Conservation (phyloP, 2,329 filamentous ascomycete species). For the Westerdykella aurantiaca region DNA sequence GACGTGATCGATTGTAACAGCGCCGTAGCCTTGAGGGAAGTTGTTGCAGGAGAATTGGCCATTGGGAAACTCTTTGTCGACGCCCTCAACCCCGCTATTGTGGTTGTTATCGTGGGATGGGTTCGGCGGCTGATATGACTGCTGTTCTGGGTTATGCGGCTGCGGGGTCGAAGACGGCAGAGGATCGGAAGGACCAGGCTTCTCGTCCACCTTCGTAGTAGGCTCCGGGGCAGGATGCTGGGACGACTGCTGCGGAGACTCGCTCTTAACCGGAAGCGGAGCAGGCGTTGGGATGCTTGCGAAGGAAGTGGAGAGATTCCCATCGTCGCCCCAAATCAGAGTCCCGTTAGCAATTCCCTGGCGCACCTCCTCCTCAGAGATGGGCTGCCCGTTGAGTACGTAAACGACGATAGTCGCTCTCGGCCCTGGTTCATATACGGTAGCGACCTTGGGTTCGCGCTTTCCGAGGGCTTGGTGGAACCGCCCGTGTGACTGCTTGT, state of each 20-base stretch:
- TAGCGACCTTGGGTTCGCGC: constrained; percentile 46
- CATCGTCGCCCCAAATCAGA: constrained; percentile 58
- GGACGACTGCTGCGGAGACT: constrained; percentile 19
- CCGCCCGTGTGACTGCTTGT: constrained; percentile 43
- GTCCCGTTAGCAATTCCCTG: constrained; percentile 65
- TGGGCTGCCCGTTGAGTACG: constrained; percentile 58
- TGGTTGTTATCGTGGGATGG: constrained; percentile 13
- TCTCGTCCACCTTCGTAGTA: constrained; percentile 16
- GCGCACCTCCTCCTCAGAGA: constrained; percentile 61
- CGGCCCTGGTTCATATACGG: constrained; percentile 48
- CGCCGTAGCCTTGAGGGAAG: constrained; percentile 79
- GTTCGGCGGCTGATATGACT: constrained; percentile 13
- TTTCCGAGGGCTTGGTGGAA: constrained; percentile 32
- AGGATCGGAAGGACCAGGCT: constrained; percentile 13
- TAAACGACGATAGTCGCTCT: constrained; percentile 64
- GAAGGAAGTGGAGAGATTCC: constrained; percentile 39
- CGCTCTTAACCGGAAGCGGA: constrained; percentile 15
- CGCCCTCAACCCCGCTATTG: constrained; percentile 40
- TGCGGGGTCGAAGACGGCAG: constrained; percentile 19
- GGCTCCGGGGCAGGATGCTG: constrained; percentile 5
- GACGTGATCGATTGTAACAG: constrained; percentile 63
- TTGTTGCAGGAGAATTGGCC: constrained; percentile 62
- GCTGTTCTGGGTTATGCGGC: constrained; percentile 4
- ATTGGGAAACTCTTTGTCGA: constrained; percentile 67
- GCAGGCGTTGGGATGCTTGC: constrained; percentile 1